Evolutionary conservation across 228 moss, liverwort and hornwort species (phyloP).

Genomic region (Sphagnum magellanicum): DNA sequence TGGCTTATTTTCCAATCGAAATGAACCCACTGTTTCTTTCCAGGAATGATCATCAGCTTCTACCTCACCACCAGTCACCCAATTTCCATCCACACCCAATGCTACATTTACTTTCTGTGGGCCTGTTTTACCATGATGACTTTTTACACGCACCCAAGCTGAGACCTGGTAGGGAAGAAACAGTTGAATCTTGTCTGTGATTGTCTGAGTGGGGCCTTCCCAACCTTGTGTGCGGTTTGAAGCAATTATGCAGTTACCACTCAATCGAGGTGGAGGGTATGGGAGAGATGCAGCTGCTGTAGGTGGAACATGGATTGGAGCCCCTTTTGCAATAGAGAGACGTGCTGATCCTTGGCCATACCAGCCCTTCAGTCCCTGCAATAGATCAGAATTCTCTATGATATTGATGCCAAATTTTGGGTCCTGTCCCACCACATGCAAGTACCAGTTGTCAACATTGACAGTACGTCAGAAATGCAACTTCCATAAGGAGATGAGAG

Average conservation of each 20-base stretch:
- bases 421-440: conserved; percentile 33
- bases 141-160: conserved; percentile 71
- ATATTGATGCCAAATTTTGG: conserved; percentile 55
- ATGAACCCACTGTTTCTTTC: conserved; percentile 77
- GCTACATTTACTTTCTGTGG: conserved; percentile 70
- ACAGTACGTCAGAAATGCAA: background rate
- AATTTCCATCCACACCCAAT: conserved; percentile 65
- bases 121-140: conserved; percentile 15
- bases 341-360: conserved; percentile 65
- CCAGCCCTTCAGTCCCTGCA: conserved; percentile 56
- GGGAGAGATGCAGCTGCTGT: conserved; percentile 46
- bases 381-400: conserved; percentile 58
- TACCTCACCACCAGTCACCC: conserved; percentile 79
- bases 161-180: conserved; percentile 79
- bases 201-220: conserved; percentile 84
- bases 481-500: too few relatives aligned
- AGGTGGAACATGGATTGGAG: conserved; percentile 45
- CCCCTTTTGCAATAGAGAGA: conserved; percentile 44
- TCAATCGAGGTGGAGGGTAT: conserved; percentile 28
- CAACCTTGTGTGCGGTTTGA: conserved; percentile 66
- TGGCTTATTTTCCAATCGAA: conserved; percentile 64
- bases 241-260: conserved; percentile 56
- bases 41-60: conserved; percentile 50
- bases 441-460: background rate
- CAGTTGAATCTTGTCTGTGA: conserved; percentile 62